Percentiles rank a stretch among this genome's conserved stretches.
phyloP scores from a whole-genome alignment of 352 stramenopile species.

The Poterioochromonas sp. region DNA sequence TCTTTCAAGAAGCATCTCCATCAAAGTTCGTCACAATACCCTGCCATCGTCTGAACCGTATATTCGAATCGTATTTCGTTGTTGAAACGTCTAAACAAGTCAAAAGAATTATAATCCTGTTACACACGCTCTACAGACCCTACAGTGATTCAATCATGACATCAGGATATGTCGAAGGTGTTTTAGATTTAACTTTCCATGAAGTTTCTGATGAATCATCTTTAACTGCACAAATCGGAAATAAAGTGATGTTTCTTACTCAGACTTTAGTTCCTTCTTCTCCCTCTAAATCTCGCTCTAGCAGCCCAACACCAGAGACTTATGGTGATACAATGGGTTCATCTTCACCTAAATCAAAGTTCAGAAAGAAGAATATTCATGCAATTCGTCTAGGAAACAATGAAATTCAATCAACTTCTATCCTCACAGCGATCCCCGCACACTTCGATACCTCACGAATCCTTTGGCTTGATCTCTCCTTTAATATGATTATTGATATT shows the following conservation, averaged over 20 bases:
- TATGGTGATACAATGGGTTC: background rate
- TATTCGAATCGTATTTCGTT: too few relatives aligned
- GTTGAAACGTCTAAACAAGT: too few relatives aligned
- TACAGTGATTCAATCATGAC: too few relatives aligned
- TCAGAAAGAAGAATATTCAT: conserved; percentile 3
- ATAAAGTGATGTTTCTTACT: background rate
- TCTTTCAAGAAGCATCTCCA: too few relatives aligned
- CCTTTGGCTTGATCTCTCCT: conserved; percentile 42
- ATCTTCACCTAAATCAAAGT: conserved; percentile 3
- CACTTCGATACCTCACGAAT: conserved; percentile 9
- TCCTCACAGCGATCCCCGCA: background rate
- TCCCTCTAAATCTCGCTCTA: background rate
- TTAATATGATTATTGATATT: conserved; percentile 38
- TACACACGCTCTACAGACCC: too few relatives aligned
- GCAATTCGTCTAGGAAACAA: conserved; percentile 35
- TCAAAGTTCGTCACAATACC: too few relatives aligned
- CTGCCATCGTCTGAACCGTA: too few relatives aligned
- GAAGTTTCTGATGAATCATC: conserved; percentile 2
- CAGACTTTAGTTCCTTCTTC: background rate
- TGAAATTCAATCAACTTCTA: background rate
- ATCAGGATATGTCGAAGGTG: background rate
- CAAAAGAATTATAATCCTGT: too few relatives aligned
- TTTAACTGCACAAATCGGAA: background rate
- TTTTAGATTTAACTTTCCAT: conserved; percentile 23
- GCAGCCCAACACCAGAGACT: background rate